Percentiles rank a stretch among this genome's conserved stretches.
Evolutionary conservation across 805 yeast genomes (phyloP).

Genomic region (Myxozyma neglecta): DNA sequence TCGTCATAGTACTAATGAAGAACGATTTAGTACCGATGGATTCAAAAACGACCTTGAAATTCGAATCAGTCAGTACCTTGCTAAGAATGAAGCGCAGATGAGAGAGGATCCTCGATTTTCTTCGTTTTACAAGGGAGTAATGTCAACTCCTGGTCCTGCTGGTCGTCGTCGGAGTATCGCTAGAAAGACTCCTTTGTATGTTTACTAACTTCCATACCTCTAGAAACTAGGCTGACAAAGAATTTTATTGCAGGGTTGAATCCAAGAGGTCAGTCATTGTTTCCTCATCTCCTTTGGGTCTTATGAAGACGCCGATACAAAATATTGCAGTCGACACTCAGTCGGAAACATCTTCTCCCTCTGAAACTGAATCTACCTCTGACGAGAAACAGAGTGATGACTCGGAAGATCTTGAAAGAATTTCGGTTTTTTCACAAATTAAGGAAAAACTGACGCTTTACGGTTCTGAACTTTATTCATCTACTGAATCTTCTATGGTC

Average conservation of each 20-base stretch:
- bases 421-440: background rate
- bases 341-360: background rate
- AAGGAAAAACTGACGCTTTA: background rate
- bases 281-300: background rate
- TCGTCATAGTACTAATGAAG: background rate
- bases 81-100: constrained; percentile 24
- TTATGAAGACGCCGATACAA: background rate
- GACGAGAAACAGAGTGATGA: background rate
- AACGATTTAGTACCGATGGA: constrained; percentile 34
- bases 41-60: constrained; percentile 38
- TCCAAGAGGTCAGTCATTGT: background rate
- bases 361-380: background rate
- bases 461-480: background rate
- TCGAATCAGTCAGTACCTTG: constrained; percentile 34
- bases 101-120: constrained; percentile 32
- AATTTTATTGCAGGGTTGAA: background rate
- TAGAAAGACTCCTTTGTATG: constrained; percentile 1
- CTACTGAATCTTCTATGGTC: background rate
- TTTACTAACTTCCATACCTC: background rate
- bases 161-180: constrained; percentile 19
- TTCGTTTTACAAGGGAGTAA: constrained; percentile 21
- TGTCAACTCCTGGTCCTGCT: constrained; percentile 4
- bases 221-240: background rate
- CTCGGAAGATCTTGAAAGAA: too few species aligned
- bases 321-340: background rate